Base-by-base conservation (phyloP, 441 rosid genomes). In the Populus hybrid region DNA sequence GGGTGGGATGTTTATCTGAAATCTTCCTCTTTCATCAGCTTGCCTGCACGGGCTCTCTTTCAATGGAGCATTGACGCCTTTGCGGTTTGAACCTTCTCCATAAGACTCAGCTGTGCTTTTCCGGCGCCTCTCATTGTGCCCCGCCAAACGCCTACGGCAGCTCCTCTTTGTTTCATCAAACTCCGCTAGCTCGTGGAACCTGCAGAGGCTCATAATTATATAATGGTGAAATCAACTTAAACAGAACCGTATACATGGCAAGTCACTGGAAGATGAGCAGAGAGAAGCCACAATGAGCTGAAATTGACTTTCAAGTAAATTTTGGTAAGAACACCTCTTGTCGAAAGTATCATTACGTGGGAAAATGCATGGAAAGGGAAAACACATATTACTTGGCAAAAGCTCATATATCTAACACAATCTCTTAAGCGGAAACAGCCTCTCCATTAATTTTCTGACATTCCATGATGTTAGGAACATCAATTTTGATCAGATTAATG, bases 131-230 rank as follows among this genome's bases (percentile, higher is more conserved):
- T 89, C 89, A 35, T 89, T 89, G 82, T 87, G 92, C 69, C 89
- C 90, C 0, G 91, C 90, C 78, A 89, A 76, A 3, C 90, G 83
- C 74, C 85, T 80, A 36, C 91, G 87, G 71, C 91, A 89, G 69
- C 94, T 89, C 80, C 90, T 83, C 81, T 89, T 89, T 72, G 79
- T 69, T 23, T 88, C 92, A 68, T 89, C 92, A 61, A 90, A 89
- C 74, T 89, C 89, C 14, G 75, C 32, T 16, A 89, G 75, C 77
- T 88, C 89, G 71, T 89, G 92, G 83, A 88, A 90, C 82, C 94
- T 88, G 83, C 77, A 36, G 59, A 38, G 9, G 11, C 36, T 67
- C 14, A 72, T 9, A 14, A 1, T 5, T 12, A 26, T 6, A 67
- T 8, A 67, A 6, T 6, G 5, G 21, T 61, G 66, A 5, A 61